phyloP scores from a whole-genome alignment of 1,284 basidiomycete genomes.

The Ceratobasidium sp. region DNA sequence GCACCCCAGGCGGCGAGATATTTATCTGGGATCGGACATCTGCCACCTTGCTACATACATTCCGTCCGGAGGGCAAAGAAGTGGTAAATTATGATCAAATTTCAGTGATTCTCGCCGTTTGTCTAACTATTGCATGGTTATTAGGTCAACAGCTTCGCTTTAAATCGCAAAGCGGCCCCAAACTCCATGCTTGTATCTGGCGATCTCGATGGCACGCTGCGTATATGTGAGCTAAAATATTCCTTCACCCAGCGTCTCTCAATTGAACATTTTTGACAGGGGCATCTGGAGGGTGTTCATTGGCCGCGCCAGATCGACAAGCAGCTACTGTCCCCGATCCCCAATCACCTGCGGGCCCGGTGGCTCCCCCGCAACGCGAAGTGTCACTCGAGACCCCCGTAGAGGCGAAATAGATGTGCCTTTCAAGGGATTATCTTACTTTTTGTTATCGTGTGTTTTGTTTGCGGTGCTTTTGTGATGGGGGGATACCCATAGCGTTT shows the following conservation, averaged over 20 bases:
- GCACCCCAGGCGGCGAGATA: slow-evolving; percentile 73
- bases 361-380: slow-evolving; percentile 2
- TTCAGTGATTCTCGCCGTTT: slow-evolving; percentile 66
- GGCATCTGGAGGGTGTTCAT: neutral
- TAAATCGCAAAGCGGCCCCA: slow-evolving; percentile 75
- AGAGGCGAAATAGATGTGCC: neutral
- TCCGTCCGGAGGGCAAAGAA: slow-evolving; percentile 34
- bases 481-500: slow-evolving; percentile 1
- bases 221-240: slow-evolving; percentile 65
- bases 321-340: neutral
- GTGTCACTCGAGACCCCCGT: neutral
- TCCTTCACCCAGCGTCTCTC: neutral
- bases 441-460: slow-evolving; percentile 16
- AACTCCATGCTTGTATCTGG: slow-evolving; percentile 85
- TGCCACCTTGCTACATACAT: slow-evolving; percentile 57
- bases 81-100: slow-evolving; percentile 1
- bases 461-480: neutral
- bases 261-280: neutral
- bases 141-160: slow-evolving; percentile 78
- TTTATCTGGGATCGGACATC: slow-evolving; percentile 88
- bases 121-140: slow-evolving; percentile 65
- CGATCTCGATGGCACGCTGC: slow-evolving; percentile 77
- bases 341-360: neutral
- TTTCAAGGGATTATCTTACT: neutral
- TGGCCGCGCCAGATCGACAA: neutral